Percentiles rank a stretch among this genome's conserved stretches.
phyloP scores from a whole-genome alignment of 2,329 filamentous ascomycete species.

The Hypoxylon sp. region DNA sequence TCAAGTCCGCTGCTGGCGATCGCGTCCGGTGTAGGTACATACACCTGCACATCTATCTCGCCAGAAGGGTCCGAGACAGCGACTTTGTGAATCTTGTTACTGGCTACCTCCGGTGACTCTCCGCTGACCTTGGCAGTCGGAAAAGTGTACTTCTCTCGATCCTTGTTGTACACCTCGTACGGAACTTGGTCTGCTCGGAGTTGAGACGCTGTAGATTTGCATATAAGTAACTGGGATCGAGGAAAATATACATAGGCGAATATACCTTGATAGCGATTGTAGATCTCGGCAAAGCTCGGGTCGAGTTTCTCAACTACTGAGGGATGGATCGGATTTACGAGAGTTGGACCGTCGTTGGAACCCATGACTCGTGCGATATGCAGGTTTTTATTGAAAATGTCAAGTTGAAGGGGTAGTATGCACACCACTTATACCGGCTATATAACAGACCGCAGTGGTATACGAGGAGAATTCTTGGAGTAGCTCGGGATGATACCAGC shows the following conservation, averaged over 20 bases:
- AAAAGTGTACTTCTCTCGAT: slow-evolving; percentile 46
- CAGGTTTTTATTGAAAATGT: slow-evolving; percentile 19
- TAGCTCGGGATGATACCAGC: not conserved
- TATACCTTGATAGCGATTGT: slow-evolving; percentile 56
- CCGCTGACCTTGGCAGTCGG: slow-evolving; percentile 43
- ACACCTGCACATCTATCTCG: slow-evolving; percentile 58
- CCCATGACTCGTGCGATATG: slow-evolving; percentile 40
- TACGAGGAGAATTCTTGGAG: not conserved
- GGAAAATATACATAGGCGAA: slow-evolving; percentile 55
- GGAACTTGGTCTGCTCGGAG: slow-evolving; percentile 49
- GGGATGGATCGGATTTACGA: slow-evolving; percentile 62
- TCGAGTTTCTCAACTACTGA: slow-evolving; percentile 61
- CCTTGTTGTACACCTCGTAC: slow-evolving; percentile 48
- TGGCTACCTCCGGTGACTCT: slow-evolving; percentile 42
- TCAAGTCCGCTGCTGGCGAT: slow-evolving; percentile 38
- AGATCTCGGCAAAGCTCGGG: slow-evolving; percentile 62
- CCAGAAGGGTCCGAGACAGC: slow-evolving; percentile 45
- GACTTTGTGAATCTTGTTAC: slow-evolving; percentile 44
- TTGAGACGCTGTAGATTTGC: slow-evolving; percentile 48
- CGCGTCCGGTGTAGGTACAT: slow-evolving; percentile 57
- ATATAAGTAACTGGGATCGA: slow-evolving; percentile 59
- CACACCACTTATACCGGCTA: slow-evolving; percentile 7
- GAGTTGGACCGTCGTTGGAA: slow-evolving; percentile 39
- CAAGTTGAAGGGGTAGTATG: slow-evolving; percentile 9
- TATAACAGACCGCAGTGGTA: slow-evolving; percentile 10